Evolutionary conservation across 352 stramenopile genomes (phyloP).

Genomic region (Sclerospora graminicola): DNA sequence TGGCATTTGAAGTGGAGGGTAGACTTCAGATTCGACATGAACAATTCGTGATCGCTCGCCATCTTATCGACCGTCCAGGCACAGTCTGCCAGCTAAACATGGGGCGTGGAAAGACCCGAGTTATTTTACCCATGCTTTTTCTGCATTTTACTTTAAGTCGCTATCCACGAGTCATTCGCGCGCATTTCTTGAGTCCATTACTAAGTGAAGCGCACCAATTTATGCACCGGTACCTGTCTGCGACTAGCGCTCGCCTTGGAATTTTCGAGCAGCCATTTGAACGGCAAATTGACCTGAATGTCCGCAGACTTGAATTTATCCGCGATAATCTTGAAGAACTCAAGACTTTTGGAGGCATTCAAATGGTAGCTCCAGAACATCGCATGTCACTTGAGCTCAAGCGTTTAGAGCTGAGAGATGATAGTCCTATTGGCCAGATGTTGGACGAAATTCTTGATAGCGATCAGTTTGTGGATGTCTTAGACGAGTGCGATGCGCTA

Average conservation of each 20-base stretch:
- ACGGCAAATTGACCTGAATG: neutral
- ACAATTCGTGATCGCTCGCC: no score
- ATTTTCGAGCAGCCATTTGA: neutral
- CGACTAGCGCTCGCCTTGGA: neutral
- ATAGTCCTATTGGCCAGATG: neutral
- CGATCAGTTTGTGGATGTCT: slow-evolving; percentile 60
- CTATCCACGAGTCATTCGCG: slow-evolving; percentile 13
- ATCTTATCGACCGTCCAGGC: no score
- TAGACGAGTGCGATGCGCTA: slow-evolving; percentile 86
- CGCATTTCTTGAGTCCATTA: no score
- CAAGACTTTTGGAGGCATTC: neutral
- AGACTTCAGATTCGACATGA: slow-evolving; percentile 76
- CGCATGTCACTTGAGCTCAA: slow-evolving; percentile 48
- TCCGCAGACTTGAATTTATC: neutral
- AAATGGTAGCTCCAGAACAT: slow-evolving; percentile 83
- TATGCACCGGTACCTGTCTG: neutral
- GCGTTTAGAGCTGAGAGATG: no score
- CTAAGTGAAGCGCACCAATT: no score
- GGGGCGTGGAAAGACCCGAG: slow-evolving; percentile 81
- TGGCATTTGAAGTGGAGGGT: slow-evolving; percentile 83
- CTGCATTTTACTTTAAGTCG: slow-evolving; percentile 39
- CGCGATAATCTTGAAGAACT: neutral
- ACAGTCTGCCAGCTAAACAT: no score
- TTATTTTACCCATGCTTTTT: slow-evolving; percentile 85
- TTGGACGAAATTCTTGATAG: slow-evolving; percentile 32